These are phyloP conservation scores for Rusavskia elegans DNA, from an alignment of 495 filamentous ascomycete genomes.

Conservation along the genomic window DNA sequence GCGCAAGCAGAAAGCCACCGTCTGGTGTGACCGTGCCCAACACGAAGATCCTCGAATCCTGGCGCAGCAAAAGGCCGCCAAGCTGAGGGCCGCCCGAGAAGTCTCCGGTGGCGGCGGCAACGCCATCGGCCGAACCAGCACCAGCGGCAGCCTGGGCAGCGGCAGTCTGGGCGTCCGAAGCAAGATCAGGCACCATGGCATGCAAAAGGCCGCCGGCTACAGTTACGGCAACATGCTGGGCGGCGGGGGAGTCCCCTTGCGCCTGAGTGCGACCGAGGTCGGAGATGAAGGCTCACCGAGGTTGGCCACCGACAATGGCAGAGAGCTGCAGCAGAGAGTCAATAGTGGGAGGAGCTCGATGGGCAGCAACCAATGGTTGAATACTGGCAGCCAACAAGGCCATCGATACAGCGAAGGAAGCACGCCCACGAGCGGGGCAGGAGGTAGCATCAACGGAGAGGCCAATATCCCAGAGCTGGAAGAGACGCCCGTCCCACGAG, in stretches of 20 bases:
- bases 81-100: slow-evolving; percentile 68
- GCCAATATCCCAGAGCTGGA: slow-evolving; percentile 31
- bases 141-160: slow-evolving; percentile 37
- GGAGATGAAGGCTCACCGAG: slow-evolving; percentile 68
- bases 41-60: slow-evolving; percentile 74
- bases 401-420: slow-evolving; percentile 50
- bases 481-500: slow-evolving; percentile 34
- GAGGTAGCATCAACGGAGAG: slow-evolving; percentile 27
- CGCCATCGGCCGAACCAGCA: slow-evolving; percentile 32
- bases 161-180: slow-evolving; percentile 39
- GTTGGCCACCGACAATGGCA: slow-evolving; percentile 45
- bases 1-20: slow-evolving; percentile 90
- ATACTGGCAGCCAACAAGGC: slow-evolving; percentile 34
- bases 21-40: slow-evolving; percentile 95
- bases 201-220: slow-evolving; percentile 54
- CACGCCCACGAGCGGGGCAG: slow-evolving; percentile 35
- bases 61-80: slow-evolving; percentile 67
- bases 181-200: slow-evolving; percentile 71
- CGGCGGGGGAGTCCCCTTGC: slow-evolving; percentile 67
- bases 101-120: slow-evolving; percentile 38
- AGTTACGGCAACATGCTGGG: slow-evolving; percentile 54
- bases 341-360: slow-evolving; percentile 68
- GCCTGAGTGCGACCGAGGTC: slow-evolving; percentile 86
- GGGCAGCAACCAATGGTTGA: slow-evolving; percentile 46
- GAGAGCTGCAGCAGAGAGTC: slow-evolving; percentile 48